phyloP scores from a whole-genome alignment of 169 alveolate species.

The Ichthyophthirius multifiliis region DNA sequence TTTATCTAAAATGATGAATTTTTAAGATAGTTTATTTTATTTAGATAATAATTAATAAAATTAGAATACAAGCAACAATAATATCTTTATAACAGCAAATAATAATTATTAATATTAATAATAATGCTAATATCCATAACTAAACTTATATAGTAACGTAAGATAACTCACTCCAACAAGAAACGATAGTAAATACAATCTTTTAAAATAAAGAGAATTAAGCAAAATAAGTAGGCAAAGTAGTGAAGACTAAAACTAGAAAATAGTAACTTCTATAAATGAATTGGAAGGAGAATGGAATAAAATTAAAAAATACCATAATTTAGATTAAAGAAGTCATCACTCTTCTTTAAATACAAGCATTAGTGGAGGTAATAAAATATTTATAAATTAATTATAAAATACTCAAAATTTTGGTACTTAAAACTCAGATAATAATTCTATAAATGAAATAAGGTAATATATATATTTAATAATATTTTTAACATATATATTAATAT shows the following conservation, averaged over 20 bases:
- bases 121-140: no score
- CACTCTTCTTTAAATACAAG: neutral
- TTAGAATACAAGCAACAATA: no score
- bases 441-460: neutral
- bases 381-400: neutral
- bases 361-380: neutral
- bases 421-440: neutral
- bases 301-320: neutral
- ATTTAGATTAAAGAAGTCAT: neutral
- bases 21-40: no score
- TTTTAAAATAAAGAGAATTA: neutral
- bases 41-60: no score
- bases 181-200: no score
- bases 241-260: neutral
- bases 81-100: no score
- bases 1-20: no score
- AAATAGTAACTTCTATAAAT: neutral
- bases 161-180: no score
- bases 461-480: no score
- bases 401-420: neutral
- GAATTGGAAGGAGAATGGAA: constrained; percentile 4
- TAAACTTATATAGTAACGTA: no score
- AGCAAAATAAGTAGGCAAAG: neutral
- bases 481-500: no score
- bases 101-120: no score